These are phyloP conservation scores for Selaginella tamariscina DNA, from an alignment of 75 land plant genomes.

Conservation along the genomic window DNA sequence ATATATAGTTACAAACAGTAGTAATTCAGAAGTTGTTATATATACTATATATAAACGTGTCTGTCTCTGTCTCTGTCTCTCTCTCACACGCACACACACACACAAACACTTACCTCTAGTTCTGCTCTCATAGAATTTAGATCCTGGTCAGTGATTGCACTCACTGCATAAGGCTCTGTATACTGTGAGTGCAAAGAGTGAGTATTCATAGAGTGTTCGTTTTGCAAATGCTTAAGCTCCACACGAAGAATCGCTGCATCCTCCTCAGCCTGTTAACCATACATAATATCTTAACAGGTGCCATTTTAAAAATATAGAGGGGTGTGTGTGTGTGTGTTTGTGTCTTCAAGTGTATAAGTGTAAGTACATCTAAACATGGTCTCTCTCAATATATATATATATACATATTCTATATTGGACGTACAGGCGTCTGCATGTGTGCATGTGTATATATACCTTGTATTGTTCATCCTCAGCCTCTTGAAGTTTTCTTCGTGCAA, in stretches of 20 bases:
- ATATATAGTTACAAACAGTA: neutral
- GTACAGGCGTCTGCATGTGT: too few relatives aligned
- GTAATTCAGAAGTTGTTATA: neutral
- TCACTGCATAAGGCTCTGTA: constrained; percentile 16
- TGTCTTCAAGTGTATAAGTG: neutral
- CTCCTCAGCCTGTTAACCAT: constrained; percentile 25
- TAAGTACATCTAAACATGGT: neutral
- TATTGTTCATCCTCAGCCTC: constrained; percentile 39
- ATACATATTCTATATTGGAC: too few relatives aligned
- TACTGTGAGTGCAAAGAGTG: constrained; percentile 10
- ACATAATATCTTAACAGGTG: neutral
- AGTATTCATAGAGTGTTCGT: constrained; percentile 16
- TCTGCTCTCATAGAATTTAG: constrained; percentile 16
- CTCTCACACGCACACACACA: too few relatives aligned
- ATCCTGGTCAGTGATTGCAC: constrained; percentile 22
- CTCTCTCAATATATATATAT: too few relatives aligned
- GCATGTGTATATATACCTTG: constrained; percentile 16
- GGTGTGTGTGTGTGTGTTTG: neutral
- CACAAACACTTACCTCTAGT: constrained; percentile 20
- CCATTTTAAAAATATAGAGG: neutral
- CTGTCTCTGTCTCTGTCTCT: too few relatives aligned
- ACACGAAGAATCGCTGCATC: constrained; percentile 30
- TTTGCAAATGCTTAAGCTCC: constrained; percentile 25
- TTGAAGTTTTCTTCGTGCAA: constrained; percentile 30
- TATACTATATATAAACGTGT: neutral